Evolutionary conservation across 2,329 filamentous ascomycete genomes (phyloP).

Genomic region (Xylariaceae sp.): DNA sequence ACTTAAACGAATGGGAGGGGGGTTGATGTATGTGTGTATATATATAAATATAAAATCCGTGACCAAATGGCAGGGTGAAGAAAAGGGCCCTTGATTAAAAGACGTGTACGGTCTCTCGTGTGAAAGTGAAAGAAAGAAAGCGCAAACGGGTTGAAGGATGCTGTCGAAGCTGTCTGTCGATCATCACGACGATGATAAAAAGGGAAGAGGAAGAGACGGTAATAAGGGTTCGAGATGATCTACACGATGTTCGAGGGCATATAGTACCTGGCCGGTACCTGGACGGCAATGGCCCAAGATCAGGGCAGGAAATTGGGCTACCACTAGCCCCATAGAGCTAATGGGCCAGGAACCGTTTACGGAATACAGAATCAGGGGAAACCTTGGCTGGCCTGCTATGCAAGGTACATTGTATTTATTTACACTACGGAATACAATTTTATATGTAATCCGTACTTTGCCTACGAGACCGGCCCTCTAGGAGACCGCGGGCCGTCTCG

Average conservation of each 20-base stretch:
- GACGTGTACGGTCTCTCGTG: too few species aligned
- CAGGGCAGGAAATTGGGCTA: not conserved
- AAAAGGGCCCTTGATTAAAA: constrained; percentile 3
- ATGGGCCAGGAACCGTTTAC: not conserved
- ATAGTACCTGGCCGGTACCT: not conserved
- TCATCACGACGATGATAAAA: constrained; percentile 16
- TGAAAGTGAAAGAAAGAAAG: constrained; percentile 2
- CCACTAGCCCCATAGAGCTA: not conserved
- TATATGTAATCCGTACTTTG: too few species aligned
- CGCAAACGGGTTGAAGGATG: constrained; percentile 1
- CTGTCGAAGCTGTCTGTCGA: constrained; percentile 20
- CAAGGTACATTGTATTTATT: not conserved
- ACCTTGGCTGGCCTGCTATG: not conserved
- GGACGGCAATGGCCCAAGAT: not conserved
- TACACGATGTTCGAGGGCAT: constrained; percentile 9
- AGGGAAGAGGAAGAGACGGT: constrained; percentile 1
- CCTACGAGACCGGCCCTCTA: not conserved
- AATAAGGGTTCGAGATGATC: not conserved
- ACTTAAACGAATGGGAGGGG: constrained; percentile 6
- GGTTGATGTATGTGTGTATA: too few species aligned
- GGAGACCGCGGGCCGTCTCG: too few species aligned
- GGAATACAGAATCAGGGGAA: not conserved
- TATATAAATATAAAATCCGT: too few species aligned
- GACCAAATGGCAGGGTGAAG: not conserved
- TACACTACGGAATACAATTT: not conserved